These are phyloP conservation scores for Dissophora ornata DNA, from an alignment of 192 early-diverging fungal genomes.

Conservation along the genomic window DNA sequence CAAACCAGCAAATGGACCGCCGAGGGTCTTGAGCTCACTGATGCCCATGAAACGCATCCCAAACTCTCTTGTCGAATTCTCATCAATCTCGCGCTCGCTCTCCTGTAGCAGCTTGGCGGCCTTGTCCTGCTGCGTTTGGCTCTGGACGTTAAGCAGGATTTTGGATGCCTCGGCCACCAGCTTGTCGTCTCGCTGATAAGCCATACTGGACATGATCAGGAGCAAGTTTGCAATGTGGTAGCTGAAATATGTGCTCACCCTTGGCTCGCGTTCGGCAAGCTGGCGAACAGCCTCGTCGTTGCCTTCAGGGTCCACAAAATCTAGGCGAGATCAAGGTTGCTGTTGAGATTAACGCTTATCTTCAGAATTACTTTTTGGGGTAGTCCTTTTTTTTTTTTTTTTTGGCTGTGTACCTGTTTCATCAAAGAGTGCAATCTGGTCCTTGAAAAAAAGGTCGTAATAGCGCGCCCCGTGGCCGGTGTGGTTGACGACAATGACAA, in stretches of 20 bases:
- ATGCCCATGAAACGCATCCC: constrained; percentile 57
- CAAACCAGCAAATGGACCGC: constrained; percentile 62
- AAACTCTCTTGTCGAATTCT: constrained; percentile 27
- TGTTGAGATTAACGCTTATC: neutral
- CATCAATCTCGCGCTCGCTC: constrained; percentile 51
- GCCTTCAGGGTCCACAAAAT: constrained; percentile 45
- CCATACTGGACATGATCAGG: constrained; percentile 58
- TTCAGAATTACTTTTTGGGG: too few species aligned
- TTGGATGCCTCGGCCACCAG: constrained; percentile 58
- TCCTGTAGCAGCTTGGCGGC: constrained; percentile 39
- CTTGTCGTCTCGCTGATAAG: constrained; percentile 60
- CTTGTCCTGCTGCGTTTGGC: constrained; percentile 8
- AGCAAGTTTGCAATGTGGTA: constrained; percentile 61
- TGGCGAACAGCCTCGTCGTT: constrained; percentile 39
- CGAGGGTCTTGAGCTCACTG: constrained; percentile 60
- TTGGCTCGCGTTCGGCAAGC: neutral
- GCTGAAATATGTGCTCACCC: constrained; percentile 14
- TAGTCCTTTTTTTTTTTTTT: too few species aligned
- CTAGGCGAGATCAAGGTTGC: constrained; percentile 2
- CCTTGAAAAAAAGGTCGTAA: constrained; percentile 24
- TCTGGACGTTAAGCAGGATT: constrained; percentile 18
- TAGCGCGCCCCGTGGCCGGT: constrained; percentile 9
- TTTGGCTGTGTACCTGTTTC: constrained; percentile 33
- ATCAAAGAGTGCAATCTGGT: constrained; percentile 42
- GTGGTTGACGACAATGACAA: constrained; percentile 32